Percentiles rank a stretch among this genome's conserved stretches.
Conservation (phyloP, 2,329 filamentous ascomycete genomes). For the Diaporthe ampelina region DNA sequence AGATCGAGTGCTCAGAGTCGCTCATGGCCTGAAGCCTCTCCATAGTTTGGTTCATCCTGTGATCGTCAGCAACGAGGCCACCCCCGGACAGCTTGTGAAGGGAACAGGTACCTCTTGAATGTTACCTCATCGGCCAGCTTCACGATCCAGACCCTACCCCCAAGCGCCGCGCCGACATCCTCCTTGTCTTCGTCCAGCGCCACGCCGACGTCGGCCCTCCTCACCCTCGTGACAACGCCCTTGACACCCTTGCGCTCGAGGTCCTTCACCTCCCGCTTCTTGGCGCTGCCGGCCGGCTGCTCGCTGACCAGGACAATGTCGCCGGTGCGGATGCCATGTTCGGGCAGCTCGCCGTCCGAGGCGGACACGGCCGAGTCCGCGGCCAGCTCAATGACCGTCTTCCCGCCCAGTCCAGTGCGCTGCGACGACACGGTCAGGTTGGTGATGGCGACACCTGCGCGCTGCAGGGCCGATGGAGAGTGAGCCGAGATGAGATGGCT, state of each 20-base stretch:
- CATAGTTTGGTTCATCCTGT: constrained; percentile 76
- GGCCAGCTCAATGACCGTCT: constrained; percentile 85
- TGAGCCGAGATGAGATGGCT: constrained; percentile 75
- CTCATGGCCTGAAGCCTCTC: constrained; percentile 69
- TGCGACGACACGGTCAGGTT: constrained; percentile 82
- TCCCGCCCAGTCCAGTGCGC: constrained; percentile 92
- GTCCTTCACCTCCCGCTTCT: constrained; percentile 80
- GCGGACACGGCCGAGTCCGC: constrained; percentile 68
- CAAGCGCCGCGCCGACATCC: constrained; percentile 58
- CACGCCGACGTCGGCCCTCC: constrained; percentile 71
- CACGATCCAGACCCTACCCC: constrained; percentile 72
- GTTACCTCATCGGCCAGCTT: constrained; percentile 79
- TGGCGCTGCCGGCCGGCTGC: constrained; percentile 79
- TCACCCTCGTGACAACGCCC: constrained; percentile 79
- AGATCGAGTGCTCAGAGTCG: constrained; percentile 69
- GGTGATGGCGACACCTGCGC: constrained; percentile 82
- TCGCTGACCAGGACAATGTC: constrained; percentile 84
- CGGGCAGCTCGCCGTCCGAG: constrained; percentile 69
- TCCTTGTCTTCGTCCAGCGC: constrained; percentile 77
- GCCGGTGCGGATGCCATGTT: constrained; percentile 81
- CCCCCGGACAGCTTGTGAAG: not conserved
- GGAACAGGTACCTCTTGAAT: constrained; percentile 63
- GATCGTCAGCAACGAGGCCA: constrained; percentile 1
- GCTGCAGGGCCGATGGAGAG: constrained; percentile 77
- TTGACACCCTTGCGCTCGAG: constrained; percentile 76